Conservation (phyloP, 164 flowering plant species). For the Magnolia sinica region DNA sequence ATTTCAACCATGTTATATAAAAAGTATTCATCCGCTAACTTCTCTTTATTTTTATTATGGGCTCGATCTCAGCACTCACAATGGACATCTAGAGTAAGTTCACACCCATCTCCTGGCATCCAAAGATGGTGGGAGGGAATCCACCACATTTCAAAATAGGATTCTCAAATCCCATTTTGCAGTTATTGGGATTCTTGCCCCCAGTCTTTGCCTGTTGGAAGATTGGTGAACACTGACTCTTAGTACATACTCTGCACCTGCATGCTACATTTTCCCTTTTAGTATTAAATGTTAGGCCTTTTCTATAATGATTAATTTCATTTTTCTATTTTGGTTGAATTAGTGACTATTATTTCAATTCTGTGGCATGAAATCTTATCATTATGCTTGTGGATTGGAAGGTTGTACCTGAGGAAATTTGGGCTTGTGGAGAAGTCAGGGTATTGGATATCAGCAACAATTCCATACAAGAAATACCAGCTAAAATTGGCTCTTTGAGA, state of each 20-base stretch:
- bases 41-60: too few species aligned
- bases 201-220: too few species aligned
- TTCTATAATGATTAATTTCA: background rate
- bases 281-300: background rate
- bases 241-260: background rate
- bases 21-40: too few species aligned
- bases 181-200: background rate
- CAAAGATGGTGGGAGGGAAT: background rate
- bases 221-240: background rate
- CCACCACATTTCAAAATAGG: background rate
- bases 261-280: background rate
- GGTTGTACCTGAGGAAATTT: slow-evolving; percentile 85
- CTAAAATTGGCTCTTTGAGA: slow-evolving; percentile 42
- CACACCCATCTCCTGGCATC: background rate
- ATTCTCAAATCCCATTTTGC: background rate
- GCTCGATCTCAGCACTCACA: too few species aligned
- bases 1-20: too few species aligned
- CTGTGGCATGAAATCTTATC: slow-evolving; percentile 6
- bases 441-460: slow-evolving; percentile 69
- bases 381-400: slow-evolving; percentile 20
- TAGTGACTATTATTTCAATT: background rate
- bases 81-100: too few species aligned
- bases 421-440: slow-evolving; percentile 68
- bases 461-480: slow-evolving; percentile 45
- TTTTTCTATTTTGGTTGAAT: background rate